phyloP scores from a whole-genome alignment of 2,329 filamentous ascomycete genomes.

The Aspergillus ustus region DNA sequence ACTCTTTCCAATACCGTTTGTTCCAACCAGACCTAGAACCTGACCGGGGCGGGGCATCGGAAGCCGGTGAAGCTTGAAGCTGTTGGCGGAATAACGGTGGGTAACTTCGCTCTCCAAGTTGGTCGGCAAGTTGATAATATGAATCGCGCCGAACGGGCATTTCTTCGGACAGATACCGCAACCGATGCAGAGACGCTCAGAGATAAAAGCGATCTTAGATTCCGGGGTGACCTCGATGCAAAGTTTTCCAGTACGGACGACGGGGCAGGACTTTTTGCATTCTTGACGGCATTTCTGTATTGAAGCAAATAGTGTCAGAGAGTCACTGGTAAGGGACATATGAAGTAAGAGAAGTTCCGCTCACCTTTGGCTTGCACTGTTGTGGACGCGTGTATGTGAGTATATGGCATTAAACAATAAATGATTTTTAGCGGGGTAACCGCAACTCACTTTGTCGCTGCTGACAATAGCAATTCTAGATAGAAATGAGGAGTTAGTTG shows the following conservation, averaged over 20 bases:
- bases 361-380: slow-evolving; percentile 87
- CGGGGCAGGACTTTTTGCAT: slow-evolving; percentile 98
- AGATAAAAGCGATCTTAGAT: slow-evolving; percentile 97
- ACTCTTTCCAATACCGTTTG: slow-evolving; percentile 99
- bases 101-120: slow-evolving; percentile 98
- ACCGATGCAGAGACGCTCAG: slow-evolving; percentile 92
- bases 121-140: slow-evolving; percentile 99
- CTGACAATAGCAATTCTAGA: slow-evolving; percentile 97
- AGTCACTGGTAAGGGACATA: neutral
- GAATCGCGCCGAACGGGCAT: slow-evolving; percentile 97
- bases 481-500: slow-evolving; percentile 26
- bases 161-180: slow-evolving; percentile 99
- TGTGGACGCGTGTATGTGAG: slow-evolving; percentile 31
- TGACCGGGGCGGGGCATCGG: slow-evolving; percentile 95
- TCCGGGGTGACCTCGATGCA: slow-evolving; percentile 91
- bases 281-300: slow-evolving; percentile 93
- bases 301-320: slow-evolving; percentile 31
- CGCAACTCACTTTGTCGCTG: slow-evolving; percentile 80
- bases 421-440: slow-evolving; percentile 31
- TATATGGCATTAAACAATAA: slow-evolving; percentile 5
- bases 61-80: slow-evolving; percentile 97
- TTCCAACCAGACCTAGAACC: slow-evolving; percentile 94
- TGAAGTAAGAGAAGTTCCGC: slow-evolving; percentile 19
- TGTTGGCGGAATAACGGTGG: slow-evolving; percentile 98
- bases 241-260: slow-evolving; percentile 95